Percentiles rank a stretch among this genome's conserved stretches.
Conservation (phyloP, 768 basidiomycete species). For the Leccinum broughii region DNA sequence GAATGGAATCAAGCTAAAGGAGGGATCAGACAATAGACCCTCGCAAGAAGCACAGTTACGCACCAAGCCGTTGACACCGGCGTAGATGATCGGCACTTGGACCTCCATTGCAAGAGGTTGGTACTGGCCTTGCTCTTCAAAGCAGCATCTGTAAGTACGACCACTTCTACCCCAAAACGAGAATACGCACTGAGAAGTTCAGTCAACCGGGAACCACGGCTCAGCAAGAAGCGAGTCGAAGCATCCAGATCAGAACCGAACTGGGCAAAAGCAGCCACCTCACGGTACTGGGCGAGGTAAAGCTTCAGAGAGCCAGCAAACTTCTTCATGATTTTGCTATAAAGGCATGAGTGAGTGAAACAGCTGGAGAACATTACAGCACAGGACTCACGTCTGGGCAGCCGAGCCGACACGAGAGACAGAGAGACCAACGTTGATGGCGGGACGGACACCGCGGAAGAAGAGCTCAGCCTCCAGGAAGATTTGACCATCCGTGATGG, state of each 20-base stretch:
- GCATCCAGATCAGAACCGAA: conserved; percentile 99
- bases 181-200: conserved; percentile 78
- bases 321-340: conserved; percentile 99
- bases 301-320: conserved; percentile 99
- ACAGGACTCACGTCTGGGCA: conserved; percentile 86
- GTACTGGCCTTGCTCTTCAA: conserved; percentile 95
- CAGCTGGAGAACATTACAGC: background rate
- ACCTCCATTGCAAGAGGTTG: conserved; percentile 92
- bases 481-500: conserved; percentile 99
- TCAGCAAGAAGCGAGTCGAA: conserved; percentile 97
- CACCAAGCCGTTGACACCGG: conserved; percentile 98
- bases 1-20: conserved; percentile 84
- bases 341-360: conserved; percentile 2
- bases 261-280: conserved; percentile 98
- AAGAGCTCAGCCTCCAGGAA: conserved; percentile 99
- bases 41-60: conserved; percentile 30
- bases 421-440: conserved; percentile 99
- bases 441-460: conserved; percentile 99
- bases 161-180: background rate
- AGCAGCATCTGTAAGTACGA: conserved; percentile 16
- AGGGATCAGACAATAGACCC: background rate
- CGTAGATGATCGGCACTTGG: conserved; percentile 98
- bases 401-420: conserved; percentile 99
- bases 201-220: conserved; percentile 96
- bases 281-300: conserved; percentile 99